phyloP scores from a whole-genome alignment of 441 rosid species.

The Omphalea diandra region DNA sequence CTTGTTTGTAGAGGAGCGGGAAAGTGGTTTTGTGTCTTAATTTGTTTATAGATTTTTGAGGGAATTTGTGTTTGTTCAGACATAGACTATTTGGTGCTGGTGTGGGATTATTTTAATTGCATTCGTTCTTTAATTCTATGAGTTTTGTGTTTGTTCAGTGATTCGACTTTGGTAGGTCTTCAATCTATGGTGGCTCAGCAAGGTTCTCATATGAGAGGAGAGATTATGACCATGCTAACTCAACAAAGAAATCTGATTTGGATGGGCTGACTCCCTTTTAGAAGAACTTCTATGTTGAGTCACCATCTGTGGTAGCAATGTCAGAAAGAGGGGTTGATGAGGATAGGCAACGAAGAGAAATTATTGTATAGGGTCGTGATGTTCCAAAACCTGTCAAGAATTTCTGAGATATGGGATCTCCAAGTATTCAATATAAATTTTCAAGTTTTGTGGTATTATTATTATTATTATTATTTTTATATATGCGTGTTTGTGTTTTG shows the following conservation, averaged over 20 bases:
- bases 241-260: slow-evolving; percentile 68
- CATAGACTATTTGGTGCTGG: not conserved
- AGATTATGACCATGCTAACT: slow-evolving; percentile 48
- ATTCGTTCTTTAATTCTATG: slow-evolving; percentile 31
- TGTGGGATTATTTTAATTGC: not conserved
- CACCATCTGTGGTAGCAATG: slow-evolving; percentile 74
- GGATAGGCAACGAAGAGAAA: slow-evolving; percentile 65
- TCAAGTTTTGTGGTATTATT: not conserved
- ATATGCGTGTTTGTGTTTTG: too few relatives aligned
- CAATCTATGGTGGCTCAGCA: slow-evolving; percentile 52
- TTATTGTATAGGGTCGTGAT: slow-evolving; percentile 87
- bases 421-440: slow-evolving; percentile 45
- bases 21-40: not conserved
- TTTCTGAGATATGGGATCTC: slow-evolving; percentile 77
- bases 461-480: not conserved
- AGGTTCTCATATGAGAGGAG: slow-evolving; percentile 54
- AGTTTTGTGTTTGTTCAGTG: slow-evolving; percentile 49
- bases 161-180: slow-evolving; percentile 90
- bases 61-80: not conserved
- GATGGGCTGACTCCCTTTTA: slow-evolving; percentile 92
- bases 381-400: slow-evolving; percentile 85
- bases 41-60: not conserved
- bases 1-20: too few relatives aligned
- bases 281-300: slow-evolving; percentile 86
- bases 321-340: slow-evolving; percentile 74